Evolutionary conservation across 805 yeast species (phyloP), one percentile per base, ranked within the genome.

Genomic region (Kodamaea neixiangensis): DNA sequence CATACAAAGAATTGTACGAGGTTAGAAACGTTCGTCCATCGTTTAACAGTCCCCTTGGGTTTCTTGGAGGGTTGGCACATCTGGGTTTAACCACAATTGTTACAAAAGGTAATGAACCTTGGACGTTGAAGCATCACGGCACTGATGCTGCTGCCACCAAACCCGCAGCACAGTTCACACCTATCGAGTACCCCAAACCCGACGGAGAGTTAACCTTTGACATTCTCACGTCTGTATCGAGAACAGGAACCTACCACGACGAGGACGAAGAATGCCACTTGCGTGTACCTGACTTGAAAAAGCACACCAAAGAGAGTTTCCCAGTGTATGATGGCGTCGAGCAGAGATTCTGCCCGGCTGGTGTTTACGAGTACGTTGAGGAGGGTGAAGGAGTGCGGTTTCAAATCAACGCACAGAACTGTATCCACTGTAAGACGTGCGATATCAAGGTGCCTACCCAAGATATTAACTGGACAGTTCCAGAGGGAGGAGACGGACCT

Each of bases 401-500:
- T 72, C 94, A 89, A 67, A 93, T 94, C 70, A 94, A 94, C 72
- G 82, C 96, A 17, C 99, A 94, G 72, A 94, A 94, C 71, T 94
- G 99, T 75, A 92, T 94, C 58, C 99, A 94, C 69, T 94, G 99
- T 75, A 94, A 94, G 71, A 93, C 98, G 1, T 93, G 99, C 76
- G 99, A 94, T 70, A 94, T 94, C 68, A 94, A 94, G 71, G 96
- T 87, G 7, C 99, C 99, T 6, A 78, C 89, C 0, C 97, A 93
- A 71, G 97, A 92, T 64, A 94, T 94, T 55, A 79, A 82, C 64
- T 94, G 99, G 99, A 81, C 85, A 10, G 97, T 90, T n/a, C 99
- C 99, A 6, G 98, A 94, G 74, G 98, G 99, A 54, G 97, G 98
- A 25, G 99, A 88, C 67, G 99, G 99, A 11, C 99, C 99, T 51